Evolutionary conservation across 202 grass and related monocot genomes (phyloP), one percentile per base, ranked within the genome.

Genomic region (Setaria italica): DNA sequence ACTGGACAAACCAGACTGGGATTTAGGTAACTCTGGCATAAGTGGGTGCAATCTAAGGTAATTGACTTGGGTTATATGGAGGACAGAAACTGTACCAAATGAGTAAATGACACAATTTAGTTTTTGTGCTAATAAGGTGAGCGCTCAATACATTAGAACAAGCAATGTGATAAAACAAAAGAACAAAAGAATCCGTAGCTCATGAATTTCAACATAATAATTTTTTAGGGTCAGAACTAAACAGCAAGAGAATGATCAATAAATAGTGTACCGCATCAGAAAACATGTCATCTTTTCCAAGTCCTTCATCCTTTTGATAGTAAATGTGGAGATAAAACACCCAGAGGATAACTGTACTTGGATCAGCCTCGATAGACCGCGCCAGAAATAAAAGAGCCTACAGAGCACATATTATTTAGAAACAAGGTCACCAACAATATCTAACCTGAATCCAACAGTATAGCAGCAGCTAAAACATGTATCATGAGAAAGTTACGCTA

Each of bases 281-380:
- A 88, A 99, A 97, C 92, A 97, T 96, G 80, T 99, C 97, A 85
- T 99, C 97, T 80, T 97, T 97, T 50, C 92, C 94, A 72, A 97
- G 88, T 79, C 87, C 88, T 81, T 90, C 94, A 85, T 94, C 88
- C 80, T 99, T 99, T 83, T 87, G 87, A 79, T 97, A 97, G 80
- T 97, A 97, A 87, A 97, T 91, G 82, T 97, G 92, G 78, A 99
- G 92, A 92, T 99, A 99, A 84, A 99, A 88, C 72, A 99, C 85
- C 97, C 97, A 99, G 71, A 97, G 77, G 49, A 89, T 82, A 71
- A 86, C 85, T 62, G 89, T 94, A 76, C 88, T 92, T 86, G 94
- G 97, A 87, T 92, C 82, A 75, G 87, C 86, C 85, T 99, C 97
- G 83, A 99, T 91, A 59, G 90, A 89, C 39, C 90, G 92, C 30